These are phyloP conservation scores for Cladosporium sp. DNA, from an alignment of 2,329 filamentous ascomycete species.

Conservation along the genomic window DNA sequence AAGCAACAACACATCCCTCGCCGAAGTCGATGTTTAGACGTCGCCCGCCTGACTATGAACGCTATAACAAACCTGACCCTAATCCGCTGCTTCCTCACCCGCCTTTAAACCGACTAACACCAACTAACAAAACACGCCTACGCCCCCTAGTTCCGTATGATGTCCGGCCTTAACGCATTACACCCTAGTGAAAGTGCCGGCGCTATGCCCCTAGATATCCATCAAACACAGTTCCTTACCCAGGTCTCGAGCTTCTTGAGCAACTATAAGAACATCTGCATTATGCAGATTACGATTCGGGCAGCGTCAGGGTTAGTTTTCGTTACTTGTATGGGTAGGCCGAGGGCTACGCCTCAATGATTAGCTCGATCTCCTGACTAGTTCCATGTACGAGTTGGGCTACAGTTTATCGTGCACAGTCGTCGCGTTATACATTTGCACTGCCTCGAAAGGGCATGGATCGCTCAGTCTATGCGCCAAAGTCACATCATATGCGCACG, in stretches of 20 bases:
- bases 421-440: too few species aligned
- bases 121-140: slow-evolving; percentile 12
- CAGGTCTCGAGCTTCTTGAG: neutral
- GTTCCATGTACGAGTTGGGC: too few species aligned
- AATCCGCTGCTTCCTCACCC: neutral
- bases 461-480: too few species aligned
- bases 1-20: neutral
- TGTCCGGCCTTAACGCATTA: neutral
- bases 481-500: too few species aligned
- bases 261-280: neutral
- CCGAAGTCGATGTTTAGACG: slow-evolving; percentile 6
- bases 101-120: neutral
- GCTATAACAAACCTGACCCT: slow-evolving; percentile 5
- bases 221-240: neutral
- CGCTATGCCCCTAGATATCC: neutral
- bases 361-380: neutral
- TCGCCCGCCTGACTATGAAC: slow-evolving; percentile 18
- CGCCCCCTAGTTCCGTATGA: slow-evolving; percentile 10
- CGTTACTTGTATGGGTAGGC: neutral
- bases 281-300: neutral
- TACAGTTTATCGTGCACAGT: too few species aligned
- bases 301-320: neutral
- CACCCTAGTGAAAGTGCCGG: neutral
- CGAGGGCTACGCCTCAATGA: neutral
- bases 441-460: too few species aligned